A percentile compares a stretch with the other conserved stretches of the same genome.
Evolutionary conservation across 2,329 filamentous ascomycete species (phyloP).

Genomic region (Drechslera avenae): DNA sequence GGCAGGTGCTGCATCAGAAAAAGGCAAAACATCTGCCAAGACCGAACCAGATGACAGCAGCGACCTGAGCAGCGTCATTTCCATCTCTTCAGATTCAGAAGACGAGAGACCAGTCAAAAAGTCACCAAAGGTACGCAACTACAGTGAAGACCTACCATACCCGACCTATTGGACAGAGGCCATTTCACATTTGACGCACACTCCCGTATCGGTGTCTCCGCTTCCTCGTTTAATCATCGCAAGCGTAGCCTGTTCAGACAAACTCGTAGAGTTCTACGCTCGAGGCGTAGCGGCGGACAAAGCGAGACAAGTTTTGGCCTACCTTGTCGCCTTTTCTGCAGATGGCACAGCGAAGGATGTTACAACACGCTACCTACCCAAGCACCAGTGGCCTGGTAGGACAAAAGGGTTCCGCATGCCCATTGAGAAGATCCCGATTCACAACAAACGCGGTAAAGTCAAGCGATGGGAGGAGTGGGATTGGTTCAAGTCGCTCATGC

Average conservation of each 20-base stretch:
- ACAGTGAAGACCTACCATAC: conserved; percentile 78
- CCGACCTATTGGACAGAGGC: conserved; percentile 95
- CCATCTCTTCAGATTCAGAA: conserved; percentile 55
- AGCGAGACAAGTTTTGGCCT: conserved; percentile 86
- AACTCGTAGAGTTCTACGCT: conserved; percentile 77
- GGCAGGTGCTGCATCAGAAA: conserved; percentile 8
- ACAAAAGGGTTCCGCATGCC: conserved; percentile 85
- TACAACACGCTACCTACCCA: conserved; percentile 86
- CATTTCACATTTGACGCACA: conserved; percentile 78
- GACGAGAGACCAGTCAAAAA: conserved; percentile 58
- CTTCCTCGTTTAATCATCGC: conserved; percentile 53
- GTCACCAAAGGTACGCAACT: conserved; percentile 54
- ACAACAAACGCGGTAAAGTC: conserved; percentile 77
- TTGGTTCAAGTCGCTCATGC: conserved; percentile 86
- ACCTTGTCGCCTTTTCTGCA: conserved; percentile 79
- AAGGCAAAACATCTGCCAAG: conserved; percentile 7
- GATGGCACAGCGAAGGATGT: conserved; percentile 95
- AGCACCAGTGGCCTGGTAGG: conserved; percentile 80
- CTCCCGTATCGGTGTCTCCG: conserved; percentile 78
- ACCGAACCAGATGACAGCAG: conserved; percentile 51
- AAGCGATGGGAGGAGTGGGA: conserved; percentile 78
- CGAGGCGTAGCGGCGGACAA: conserved; percentile 83
- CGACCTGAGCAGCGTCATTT: conserved; percentile 50
- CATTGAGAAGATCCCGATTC: conserved; percentile 78
- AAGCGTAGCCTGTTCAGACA: conserved; percentile 71